These are phyloP conservation scores for Parafenestella ontariensis DNA, from an alignment of 2,329 filamentous ascomycete genomes.

Conservation along the genomic window DNA sequence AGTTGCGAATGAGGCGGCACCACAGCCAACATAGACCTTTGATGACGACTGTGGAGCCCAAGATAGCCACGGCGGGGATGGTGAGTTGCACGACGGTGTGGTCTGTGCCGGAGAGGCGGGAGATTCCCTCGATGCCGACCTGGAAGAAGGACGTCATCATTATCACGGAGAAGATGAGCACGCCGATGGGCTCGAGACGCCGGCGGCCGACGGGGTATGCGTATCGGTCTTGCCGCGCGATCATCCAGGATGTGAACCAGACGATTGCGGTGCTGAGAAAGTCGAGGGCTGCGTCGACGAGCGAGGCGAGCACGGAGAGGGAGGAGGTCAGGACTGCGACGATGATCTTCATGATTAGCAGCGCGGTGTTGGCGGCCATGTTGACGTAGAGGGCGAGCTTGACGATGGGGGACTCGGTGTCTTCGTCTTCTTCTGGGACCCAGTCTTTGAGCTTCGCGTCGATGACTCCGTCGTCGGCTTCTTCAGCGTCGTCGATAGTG, in stretches of 20 bases:
- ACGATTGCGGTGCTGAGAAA: constrained; percentile 84
- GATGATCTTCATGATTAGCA: constrained; percentile 77
- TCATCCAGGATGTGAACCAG: constrained; percentile 77
- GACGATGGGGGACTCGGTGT: constrained; percentile 77
- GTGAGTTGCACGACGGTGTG: constrained; percentile 76
- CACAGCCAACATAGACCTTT: constrained; percentile 86
- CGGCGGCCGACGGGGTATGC: constrained; percentile 80
- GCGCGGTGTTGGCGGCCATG: constrained; percentile 75
- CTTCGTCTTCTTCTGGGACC: constrained; percentile 72
- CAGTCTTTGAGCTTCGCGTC: constrained; percentile 69
- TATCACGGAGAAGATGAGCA: constrained; percentile 80
- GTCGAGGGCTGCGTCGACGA: constrained; percentile 81
- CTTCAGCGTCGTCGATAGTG: constrained; percentile 53
- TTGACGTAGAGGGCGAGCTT: constrained; percentile 90
- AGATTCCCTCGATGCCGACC: constrained; percentile 73
- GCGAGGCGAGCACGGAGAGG: constrained; percentile 78
- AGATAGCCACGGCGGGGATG: constrained; percentile 76
- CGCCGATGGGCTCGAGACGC: constrained; percentile 78
- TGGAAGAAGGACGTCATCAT: constrained; percentile 88
- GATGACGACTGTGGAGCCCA: constrained; percentile 80
- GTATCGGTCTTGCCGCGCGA: constrained; percentile 75
- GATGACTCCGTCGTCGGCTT: constrained; percentile 55
- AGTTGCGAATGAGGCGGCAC: constrained; percentile 86
- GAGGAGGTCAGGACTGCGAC: constrained; percentile 81
- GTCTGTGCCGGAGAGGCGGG: constrained; percentile 66